phyloP scores from a whole-genome alignment of 2,329 filamentous ascomycete species.

The Sporothrix pseudoabietina region DNA sequence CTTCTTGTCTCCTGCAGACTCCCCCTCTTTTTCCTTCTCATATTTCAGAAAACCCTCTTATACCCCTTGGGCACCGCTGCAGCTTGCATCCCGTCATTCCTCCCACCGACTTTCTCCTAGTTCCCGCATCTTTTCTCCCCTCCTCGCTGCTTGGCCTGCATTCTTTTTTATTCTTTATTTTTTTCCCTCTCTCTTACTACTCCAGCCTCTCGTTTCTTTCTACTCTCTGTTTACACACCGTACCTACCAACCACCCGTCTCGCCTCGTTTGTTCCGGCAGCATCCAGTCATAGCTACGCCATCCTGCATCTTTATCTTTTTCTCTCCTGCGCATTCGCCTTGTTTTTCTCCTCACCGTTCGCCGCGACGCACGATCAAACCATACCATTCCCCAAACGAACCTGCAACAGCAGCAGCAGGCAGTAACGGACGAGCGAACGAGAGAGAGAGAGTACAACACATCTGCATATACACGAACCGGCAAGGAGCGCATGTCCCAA shows the following conservation, averaged over 20 bases:
- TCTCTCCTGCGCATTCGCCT: conserved; percentile 29
- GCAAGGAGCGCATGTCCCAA: conserved; percentile 1
- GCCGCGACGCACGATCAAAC: conserved; percentile 26
- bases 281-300: conserved; percentile 42
- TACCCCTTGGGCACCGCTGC: conserved; percentile 26
- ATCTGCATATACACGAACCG: conserved; percentile 26
- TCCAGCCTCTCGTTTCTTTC: not conserved
- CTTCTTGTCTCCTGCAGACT: not conserved
- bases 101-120: conserved; percentile 7
- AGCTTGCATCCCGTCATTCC: conserved; percentile 13
- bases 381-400: conserved; percentile 15
- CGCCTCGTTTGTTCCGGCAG: not conserved
- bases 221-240: not conserved
- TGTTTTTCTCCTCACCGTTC: conserved; percentile 32
- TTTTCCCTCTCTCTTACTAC: not conserved
- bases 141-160: not conserved
- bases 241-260: not conserved
- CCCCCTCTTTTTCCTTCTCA: not conserved
- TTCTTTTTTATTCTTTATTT: not conserved
- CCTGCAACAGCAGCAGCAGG: conserved; percentile 1
- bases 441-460: conserved; percentile 9
- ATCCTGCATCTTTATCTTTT: conserved; percentile 34
- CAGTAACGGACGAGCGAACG: too few species aligned
- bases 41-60: conserved; percentile 7
- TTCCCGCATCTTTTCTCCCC: not conserved